Conservation (phyloP, 108 stramenopile species). For the Skeletonema marinoi region DNA sequence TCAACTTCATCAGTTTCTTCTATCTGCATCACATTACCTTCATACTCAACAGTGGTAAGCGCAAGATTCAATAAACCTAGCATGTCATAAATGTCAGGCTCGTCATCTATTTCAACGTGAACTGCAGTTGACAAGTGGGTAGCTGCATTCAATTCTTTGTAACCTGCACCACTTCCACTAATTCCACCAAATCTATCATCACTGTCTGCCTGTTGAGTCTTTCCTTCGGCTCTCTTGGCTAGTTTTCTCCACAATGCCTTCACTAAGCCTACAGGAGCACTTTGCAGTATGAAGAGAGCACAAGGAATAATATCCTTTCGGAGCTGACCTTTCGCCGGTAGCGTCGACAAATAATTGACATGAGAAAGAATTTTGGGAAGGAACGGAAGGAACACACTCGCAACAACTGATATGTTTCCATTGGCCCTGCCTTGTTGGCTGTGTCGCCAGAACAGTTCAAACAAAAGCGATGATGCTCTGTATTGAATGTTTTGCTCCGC, state of each 20-base stretch:
- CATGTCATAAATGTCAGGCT: constrained; percentile 77
- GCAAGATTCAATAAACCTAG: constrained; percentile 77
- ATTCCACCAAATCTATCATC: constrained; percentile 65
- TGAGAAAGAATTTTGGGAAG: constrained; percentile 68
- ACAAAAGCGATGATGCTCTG: constrained; percentile 77
- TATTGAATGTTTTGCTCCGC: constrained; percentile 79
- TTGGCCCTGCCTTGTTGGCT: constrained; percentile 63
- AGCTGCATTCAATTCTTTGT: constrained; percentile 6
- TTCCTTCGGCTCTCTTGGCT: constrained; percentile 56
- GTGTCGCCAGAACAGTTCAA: constrained; percentile 80
- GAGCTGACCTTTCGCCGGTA: constrained; percentile 74
- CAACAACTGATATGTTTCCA: constrained; percentile 64
- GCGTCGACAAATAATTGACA: constrained; percentile 70
- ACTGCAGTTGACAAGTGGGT: constrained; percentile 12
- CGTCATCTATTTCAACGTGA: constrained; percentile 26
- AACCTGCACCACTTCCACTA: constrained; percentile 24
- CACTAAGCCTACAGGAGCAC: constrained; percentile 77
- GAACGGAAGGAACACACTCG: constrained; percentile 76
- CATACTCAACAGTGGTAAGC: constrained; percentile 81
- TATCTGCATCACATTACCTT: constrained; percentile 60
- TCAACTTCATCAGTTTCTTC: constrained; percentile 41
- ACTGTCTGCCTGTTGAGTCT: constrained; percentile 37
- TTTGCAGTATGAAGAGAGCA: constrained; percentile 77
- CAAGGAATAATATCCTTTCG: constrained; percentile 82
- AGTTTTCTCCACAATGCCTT: constrained; percentile 84